phyloP scores from a whole-genome alignment of 148 eudicot genomes.

The Suaeda aralocaspica region DNA sequence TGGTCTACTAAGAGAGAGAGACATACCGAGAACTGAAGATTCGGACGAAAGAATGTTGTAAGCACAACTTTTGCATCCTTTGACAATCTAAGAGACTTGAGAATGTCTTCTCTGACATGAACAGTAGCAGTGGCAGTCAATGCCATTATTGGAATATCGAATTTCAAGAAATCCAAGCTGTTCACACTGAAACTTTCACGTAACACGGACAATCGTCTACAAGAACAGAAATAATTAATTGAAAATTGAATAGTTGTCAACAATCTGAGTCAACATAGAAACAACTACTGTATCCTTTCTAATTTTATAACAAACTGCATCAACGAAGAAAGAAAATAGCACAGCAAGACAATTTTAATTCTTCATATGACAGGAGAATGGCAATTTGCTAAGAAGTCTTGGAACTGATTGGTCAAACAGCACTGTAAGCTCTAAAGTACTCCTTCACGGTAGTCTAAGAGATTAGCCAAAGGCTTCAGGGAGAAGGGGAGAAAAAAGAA shows the following conservation, averaged over 20 bases:
- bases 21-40: conserved; percentile 78
- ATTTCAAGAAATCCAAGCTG: conserved; percentile 49
- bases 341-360: not conserved
- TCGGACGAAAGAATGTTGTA: conserved; percentile 85
- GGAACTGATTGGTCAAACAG: not conserved
- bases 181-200: conserved; percentile 54
- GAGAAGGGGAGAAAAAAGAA: too few species aligned
- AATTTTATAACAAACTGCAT: not conserved
- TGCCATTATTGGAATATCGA: conserved; percentile 92
- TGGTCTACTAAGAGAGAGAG: conserved; percentile 2
- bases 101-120: conserved; percentile 77
- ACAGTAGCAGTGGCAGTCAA: conserved; percentile 90
- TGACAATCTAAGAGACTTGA: conserved; percentile 64
- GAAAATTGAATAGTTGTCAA: not conserved
- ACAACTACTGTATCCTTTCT: conserved; percentile 1
- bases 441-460: not conserved
- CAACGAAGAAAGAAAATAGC: not conserved
- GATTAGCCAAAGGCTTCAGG: too few species aligned
- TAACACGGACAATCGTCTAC: conserved; percentile 70
- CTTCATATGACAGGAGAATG: not conserved
- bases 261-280: not conserved
- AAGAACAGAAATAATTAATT: conserved; percentile 11
- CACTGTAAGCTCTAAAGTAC: not conserved
- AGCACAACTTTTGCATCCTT: conserved; percentile 56
- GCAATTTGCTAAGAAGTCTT: not conserved